A percentile compares a stretch with the other conserved stretches of the same genome.
Evolutionary conservation across 257 asterid genomes (phyloP).

Genomic region (Nicotiana obtusifolia): DNA sequence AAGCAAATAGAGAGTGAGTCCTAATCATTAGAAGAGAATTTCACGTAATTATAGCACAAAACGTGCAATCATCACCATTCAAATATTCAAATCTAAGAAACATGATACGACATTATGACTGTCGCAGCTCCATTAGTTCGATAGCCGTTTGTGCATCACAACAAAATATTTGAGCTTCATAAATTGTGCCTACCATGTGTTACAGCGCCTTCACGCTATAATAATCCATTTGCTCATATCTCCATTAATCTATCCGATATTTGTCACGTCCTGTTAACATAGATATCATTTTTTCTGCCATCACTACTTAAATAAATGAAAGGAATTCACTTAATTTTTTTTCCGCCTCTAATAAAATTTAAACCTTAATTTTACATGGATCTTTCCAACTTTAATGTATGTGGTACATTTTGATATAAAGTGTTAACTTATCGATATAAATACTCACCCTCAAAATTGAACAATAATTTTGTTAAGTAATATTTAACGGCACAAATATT

Average conservation of each 20-base stretch:
- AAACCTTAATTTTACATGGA: neutral
- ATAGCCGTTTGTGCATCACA: neutral
- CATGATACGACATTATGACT: constrained; percentile 9
- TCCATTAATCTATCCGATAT: neutral
- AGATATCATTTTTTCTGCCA: neutral
- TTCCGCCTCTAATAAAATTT: neutral
- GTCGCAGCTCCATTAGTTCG: neutral
- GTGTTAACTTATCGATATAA: neutral
- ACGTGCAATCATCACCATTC: constrained; percentile 6
- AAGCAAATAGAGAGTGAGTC: constrained; percentile 20
- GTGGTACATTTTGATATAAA: neutral
- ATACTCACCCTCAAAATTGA: neutral
- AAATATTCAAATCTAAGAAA: constrained; percentile 11
- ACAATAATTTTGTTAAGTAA: neutral
- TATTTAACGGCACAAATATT: neutral
- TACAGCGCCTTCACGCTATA: neutral
- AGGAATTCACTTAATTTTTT: too few relatives aligned
- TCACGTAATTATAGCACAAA: constrained; percentile 22
- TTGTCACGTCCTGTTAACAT: neutral
- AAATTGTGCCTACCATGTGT: neutral
- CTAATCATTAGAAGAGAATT: constrained; percentile 24
- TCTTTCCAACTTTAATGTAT: too few relatives aligned
- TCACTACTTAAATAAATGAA: neutral
- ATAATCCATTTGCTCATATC: neutral
- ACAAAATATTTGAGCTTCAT: neutral